Evolutionary conservation across 805 yeast genomes (phyloP).

Genomic region (Kodamaea fukazawae): DNA sequence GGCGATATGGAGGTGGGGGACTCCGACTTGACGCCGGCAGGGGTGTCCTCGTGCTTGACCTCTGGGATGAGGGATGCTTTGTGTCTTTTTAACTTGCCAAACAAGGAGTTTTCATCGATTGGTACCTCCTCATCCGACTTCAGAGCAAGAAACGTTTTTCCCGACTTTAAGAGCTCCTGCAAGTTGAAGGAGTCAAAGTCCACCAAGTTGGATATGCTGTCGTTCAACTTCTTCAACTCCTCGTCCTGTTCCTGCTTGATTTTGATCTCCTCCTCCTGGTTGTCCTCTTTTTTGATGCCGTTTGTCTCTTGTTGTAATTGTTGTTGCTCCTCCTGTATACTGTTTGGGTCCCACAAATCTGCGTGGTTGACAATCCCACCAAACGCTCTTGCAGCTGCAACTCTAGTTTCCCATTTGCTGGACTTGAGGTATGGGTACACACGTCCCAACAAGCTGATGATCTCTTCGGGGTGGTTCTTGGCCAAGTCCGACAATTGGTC

Average conservation of each 20-base stretch:
- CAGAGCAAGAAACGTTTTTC: constrained; percentile 59
- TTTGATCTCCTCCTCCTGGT: constrained; percentile 20
- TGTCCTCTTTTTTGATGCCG: constrained; percentile 6
- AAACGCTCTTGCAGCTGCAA: constrained; percentile 90
- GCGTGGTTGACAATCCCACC: constrained; percentile 88
- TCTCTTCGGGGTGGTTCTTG: constrained; percentile 91
- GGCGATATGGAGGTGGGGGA: constrained; percentile 16
- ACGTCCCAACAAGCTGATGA: constrained; percentile 74
- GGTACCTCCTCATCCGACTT: constrained; percentile 24
- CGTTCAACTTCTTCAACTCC: constrained; percentile 40
- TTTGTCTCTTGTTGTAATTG: not conserved
- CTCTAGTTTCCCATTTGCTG: constrained; percentile 92
- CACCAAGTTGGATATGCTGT: constrained; percentile 41
- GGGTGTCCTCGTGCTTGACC: constrained; percentile 15
- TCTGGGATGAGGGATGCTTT: constrained; percentile 36
- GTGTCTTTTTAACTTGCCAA: constrained; percentile 50
- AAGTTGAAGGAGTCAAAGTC: constrained; percentile 52
- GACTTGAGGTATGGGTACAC: constrained; percentile 86
- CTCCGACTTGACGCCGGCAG: constrained; percentile 11
- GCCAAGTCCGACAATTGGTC: constrained; percentile 95
- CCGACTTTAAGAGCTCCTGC: constrained; percentile 46
- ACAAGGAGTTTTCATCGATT: constrained; percentile 41
- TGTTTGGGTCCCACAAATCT: constrained; percentile 80
- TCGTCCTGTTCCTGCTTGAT: constrained; percentile 42
- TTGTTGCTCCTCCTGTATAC: constrained; percentile 8